Conservation (phyloP, 306 rosid species). For the Casuarina glauca region DNA sequence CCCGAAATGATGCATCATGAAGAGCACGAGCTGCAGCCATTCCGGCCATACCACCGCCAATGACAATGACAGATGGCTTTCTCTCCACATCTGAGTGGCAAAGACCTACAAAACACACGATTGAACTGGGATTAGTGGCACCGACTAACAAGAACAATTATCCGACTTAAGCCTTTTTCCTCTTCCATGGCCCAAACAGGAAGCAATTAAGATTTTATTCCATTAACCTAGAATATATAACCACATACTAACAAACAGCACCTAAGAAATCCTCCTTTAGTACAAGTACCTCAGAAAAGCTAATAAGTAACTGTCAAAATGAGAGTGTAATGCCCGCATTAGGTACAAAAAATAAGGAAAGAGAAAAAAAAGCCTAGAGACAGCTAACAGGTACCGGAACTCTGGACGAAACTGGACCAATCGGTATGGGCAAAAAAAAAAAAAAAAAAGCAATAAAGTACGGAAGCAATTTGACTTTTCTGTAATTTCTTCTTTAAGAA, state of each 20-base stretch:
- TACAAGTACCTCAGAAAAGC: not conserved
- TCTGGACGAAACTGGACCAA: too few relatives aligned
- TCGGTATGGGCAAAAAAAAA: too few relatives aligned
- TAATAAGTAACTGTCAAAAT: not conserved
- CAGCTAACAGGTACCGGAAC: not conserved
- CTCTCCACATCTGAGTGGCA: constrained; percentile 52
- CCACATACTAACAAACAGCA: not conserved
- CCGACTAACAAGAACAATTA: not conserved
- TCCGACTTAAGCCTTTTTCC: not conserved
- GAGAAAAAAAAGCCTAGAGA: not conserved
- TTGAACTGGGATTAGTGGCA: constrained; percentile 13
- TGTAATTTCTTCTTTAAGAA: too few relatives aligned
- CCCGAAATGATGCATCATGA: constrained; percentile 88
- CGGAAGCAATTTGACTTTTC: too few relatives aligned
- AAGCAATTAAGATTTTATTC: not conserved
- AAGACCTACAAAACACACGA: constrained; percentile 42
- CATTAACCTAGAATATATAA: not conserved
- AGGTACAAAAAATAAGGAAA: not conserved
- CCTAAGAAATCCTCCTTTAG: not conserved
- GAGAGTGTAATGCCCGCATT: not conserved
- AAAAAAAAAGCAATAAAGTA: too few relatives aligned
- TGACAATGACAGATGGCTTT: constrained; percentile 89
- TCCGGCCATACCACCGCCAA: constrained; percentile 96
- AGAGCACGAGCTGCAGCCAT: constrained; percentile 94
- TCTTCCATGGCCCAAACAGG: not conserved